phyloP scores from a whole-genome alignment of 345 rosid genomes.

The Salix viminalis region DNA sequence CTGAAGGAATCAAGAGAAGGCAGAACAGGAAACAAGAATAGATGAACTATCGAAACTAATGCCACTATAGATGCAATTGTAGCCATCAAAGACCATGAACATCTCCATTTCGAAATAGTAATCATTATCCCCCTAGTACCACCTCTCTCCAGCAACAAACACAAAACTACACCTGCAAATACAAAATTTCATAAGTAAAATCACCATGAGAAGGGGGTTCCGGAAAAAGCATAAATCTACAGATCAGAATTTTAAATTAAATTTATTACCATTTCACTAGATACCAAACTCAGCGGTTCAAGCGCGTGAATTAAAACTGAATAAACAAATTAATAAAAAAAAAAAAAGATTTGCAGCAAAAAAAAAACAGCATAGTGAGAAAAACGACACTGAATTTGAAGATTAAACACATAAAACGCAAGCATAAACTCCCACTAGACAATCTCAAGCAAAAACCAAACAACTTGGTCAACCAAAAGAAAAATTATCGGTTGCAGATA shows the following conservation, averaged over 20 bases:
- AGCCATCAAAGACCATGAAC: constrained; percentile 69
- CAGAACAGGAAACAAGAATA: constrained; percentile 60
- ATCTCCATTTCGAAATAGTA: constrained; percentile 52
- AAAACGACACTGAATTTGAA: not conserved
- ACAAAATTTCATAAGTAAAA: not conserved
- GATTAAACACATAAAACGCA: not conserved
- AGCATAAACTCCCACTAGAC: not conserved
- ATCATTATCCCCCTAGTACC: constrained; percentile 37
- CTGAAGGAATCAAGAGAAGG: constrained; percentile 62
- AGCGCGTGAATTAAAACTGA: not conserved
- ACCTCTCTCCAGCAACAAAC: constrained; percentile 1
- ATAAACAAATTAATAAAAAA: not conserved
- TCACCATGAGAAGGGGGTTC: not conserved
- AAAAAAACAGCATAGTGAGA: not conserved
- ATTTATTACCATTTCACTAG: not conserved
- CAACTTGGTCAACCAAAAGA: too few species aligned
- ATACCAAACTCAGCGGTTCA: not conserved
- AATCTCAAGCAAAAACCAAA: not conserved
- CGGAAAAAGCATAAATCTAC: too few species aligned
- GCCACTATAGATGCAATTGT: constrained; percentile 49
- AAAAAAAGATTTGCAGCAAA: not conserved
- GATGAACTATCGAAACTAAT: constrained; percentile 64
- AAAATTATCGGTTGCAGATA: not conserved
- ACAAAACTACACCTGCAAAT: not conserved
- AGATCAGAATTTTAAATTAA: too few species aligned